Evolutionary conservation across 306 rosid species (phyloP).

Genomic region (Dryas octopetala): DNA sequence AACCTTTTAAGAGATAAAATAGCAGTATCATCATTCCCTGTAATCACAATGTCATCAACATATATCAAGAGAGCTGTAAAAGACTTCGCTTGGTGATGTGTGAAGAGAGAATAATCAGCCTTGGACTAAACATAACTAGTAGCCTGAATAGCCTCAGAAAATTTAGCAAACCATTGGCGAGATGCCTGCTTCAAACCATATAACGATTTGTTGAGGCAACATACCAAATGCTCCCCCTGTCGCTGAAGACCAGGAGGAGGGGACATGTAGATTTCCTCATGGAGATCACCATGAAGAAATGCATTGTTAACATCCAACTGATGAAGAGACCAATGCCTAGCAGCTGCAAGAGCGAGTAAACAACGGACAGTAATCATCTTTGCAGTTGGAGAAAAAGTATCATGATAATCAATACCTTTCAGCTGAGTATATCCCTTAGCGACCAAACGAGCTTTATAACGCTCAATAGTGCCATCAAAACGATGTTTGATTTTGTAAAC

Average conservation of each 20-base stretch:
- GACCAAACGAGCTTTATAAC: not conserved
- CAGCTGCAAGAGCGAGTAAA: not conserved
- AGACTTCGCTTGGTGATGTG: not conserved
- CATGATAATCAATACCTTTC: not conserved
- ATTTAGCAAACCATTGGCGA: not conserved
- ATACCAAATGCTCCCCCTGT: not conserved
- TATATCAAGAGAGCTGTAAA: too few relatives aligned
- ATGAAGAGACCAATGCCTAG: not conserved
- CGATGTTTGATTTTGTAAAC: not conserved
- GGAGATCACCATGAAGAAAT: too few relatives aligned
- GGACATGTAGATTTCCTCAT: too few relatives aligned
- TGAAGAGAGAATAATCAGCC: not conserved
- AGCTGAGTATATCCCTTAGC: not conserved
- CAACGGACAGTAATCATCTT: not conserved
- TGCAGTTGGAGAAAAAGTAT: not conserved
- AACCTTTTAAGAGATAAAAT: too few relatives aligned
- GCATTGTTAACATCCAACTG: too few relatives aligned
- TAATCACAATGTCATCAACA: too few relatives aligned
- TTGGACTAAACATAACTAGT: not conserved
- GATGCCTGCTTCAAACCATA: not conserved
- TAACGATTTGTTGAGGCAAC: not conserved
- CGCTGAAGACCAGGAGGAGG: too few relatives aligned
- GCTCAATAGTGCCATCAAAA: not conserved
- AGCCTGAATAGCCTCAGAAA: not conserved
- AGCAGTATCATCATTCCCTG: too few relatives aligned